A percentile compares a stretch with the other conserved stretches of the same genome.
Conservation (phyloP, 345 rosid genomes). For the Cardiospermum halicacabum region DNA sequence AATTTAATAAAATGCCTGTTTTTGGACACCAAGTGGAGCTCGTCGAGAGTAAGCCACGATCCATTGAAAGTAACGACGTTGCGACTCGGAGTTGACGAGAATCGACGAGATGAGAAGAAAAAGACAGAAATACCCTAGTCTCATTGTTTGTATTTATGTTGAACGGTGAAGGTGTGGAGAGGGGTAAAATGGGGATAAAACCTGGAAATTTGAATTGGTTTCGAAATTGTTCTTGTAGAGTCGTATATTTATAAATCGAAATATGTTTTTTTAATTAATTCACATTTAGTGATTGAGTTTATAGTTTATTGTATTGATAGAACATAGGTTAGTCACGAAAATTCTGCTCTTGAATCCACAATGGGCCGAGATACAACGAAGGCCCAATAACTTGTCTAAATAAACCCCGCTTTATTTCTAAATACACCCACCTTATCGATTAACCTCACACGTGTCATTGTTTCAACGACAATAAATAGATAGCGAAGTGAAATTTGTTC, state of each 20-base stretch:
- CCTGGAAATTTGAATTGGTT: background rate
- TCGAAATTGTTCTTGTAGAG: background rate
- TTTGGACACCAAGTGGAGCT: slow-evolving; percentile 39
- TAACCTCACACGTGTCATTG: background rate
- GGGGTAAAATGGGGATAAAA: background rate
- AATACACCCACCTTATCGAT: too few relatives aligned
- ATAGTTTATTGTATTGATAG: slow-evolving; percentile 4
- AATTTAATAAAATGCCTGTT: slow-evolving; percentile 27
- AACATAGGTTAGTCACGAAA: slow-evolving; percentile 6
- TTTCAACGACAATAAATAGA: too few relatives aligned
- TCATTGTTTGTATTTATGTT: background rate
- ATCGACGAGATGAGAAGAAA: background rate
- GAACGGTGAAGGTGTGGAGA: background rate
- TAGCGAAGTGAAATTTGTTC: background rate
- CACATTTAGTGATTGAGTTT: background rate
- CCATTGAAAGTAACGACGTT: slow-evolving; percentile 35
- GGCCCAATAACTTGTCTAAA: too few relatives aligned
- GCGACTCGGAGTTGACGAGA: slow-evolving; percentile 19
- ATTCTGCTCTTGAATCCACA: background rate
- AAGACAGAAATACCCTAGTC: background rate
- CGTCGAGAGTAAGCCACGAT: slow-evolving; percentile 39
- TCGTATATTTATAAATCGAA: background rate
- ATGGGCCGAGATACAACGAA: too few relatives aligned
- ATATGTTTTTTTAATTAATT: background rate
- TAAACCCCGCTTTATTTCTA: too few relatives aligned